Evolutionary conservation across 2,329 filamentous ascomycete species (phyloP).

Genomic region (Trichocomaceae sp.): DNA sequence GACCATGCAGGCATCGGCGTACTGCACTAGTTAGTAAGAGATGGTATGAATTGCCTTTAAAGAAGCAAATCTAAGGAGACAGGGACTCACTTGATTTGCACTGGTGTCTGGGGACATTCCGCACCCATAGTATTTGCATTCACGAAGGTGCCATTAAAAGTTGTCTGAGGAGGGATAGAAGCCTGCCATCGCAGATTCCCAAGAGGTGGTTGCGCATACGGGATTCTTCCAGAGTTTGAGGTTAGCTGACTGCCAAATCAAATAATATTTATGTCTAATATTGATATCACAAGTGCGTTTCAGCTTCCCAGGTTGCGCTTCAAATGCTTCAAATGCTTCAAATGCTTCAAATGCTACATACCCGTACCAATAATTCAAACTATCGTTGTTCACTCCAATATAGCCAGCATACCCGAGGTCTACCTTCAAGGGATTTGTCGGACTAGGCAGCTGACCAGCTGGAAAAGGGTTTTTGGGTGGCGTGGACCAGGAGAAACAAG

Average conservation of each 20-base stretch:
- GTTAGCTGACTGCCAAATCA: not conserved
- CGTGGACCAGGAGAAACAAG: not conserved
- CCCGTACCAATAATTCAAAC: conserved; percentile 44
- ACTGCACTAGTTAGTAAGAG: not conserved
- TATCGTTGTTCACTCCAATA: conserved; percentile 37
- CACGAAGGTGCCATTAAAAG: conserved; percentile 17
- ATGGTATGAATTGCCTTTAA: not conserved
- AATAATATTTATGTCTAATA: too few relatives aligned
- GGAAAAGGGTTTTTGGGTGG: conserved; percentile 7
- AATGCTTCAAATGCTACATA: conserved; percentile 15
- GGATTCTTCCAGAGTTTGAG: conserved; percentile 22
- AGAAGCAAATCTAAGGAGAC: not conserved
- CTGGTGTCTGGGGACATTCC: conserved; percentile 26
- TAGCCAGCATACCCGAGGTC: conserved; percentile 44
- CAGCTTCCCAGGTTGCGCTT: not conserved
- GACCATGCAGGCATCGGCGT: not conserved
- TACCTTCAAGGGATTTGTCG: conserved; percentile 23
- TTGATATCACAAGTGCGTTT: too few relatives aligned
- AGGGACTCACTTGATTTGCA: conserved; percentile 7
- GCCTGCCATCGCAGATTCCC: conserved; percentile 27
- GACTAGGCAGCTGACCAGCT: not conserved
- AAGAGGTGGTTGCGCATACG: conserved; percentile 28
- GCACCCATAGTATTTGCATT: conserved; percentile 20
- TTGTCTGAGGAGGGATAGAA: conserved; percentile 20
- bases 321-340: not conserved